Percentiles rank a stretch among this genome's conserved stretches.
Evolutionary conservation across 2,329 filamentous ascomycete species (phyloP).

Genomic region (Neonectria coccinea): DNA sequence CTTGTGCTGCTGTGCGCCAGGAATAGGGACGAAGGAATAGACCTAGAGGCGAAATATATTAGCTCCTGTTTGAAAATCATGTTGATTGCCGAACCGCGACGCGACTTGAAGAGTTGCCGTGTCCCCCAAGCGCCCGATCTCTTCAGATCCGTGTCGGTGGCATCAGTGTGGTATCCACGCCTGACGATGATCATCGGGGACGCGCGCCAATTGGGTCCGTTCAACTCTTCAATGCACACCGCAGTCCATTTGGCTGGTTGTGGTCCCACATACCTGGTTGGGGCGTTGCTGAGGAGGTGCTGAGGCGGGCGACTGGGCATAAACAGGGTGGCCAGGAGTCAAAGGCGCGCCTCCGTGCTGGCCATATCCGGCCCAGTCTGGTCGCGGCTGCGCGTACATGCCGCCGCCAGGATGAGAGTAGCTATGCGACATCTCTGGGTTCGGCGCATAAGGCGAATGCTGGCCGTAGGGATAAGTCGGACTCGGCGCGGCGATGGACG

Average conservation of each 20-base stretch:
- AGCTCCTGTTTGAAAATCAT: neutral
- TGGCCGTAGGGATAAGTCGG: conserved; percentile 86
- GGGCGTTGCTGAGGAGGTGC: conserved; percentile 66
- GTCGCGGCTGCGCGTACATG: conserved; percentile 77
- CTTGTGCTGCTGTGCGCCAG: conserved; percentile 97
- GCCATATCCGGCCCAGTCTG: conserved; percentile 79
- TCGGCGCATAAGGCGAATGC: conserved; percentile 88
- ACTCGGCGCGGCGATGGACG: conserved; percentile 92
- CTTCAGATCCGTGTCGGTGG: too few relatives aligned
- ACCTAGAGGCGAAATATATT: conserved; percentile 66
- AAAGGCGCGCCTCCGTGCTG: conserved; percentile 64
- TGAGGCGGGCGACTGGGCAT: conserved; percentile 67
- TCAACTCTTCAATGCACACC: conserved; percentile 7
- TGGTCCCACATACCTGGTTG: conserved; percentile 66
- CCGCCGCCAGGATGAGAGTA: conserved; percentile 73
- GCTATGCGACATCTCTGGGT: conserved; percentile 86
- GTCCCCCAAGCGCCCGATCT: neutral
- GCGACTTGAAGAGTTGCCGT: neutral
- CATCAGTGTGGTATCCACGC: neutral
- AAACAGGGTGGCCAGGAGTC: conserved; percentile 65
- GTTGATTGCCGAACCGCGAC: neutral
- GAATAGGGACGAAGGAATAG: conserved; percentile 97
- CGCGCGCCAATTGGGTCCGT: neutral
- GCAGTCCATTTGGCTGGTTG: neutral
- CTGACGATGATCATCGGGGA: neutral